Base-by-base conservation (phyloP, 2,329 filamentous ascomycete genomes). In the Paraphaeosphaeria sporulosa region DNA sequence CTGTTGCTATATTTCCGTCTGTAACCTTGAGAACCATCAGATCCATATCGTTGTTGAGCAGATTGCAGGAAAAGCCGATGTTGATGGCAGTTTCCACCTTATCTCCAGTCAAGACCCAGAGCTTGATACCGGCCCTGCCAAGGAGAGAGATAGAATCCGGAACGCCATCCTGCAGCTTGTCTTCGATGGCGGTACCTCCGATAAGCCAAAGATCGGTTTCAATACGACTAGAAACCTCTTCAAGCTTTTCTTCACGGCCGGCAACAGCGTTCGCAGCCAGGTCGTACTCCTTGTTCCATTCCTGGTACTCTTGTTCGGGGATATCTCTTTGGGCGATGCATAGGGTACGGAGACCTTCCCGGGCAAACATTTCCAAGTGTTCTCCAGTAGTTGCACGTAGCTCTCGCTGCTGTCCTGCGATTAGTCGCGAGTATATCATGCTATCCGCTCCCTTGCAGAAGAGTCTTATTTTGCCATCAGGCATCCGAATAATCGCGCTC, bases 41-140 rank as follows among this genome's bases (percentile, higher is more conserved):
- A 68, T 99, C 95, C 95, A 99, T 97, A 68, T 97, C 92, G 78
- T 97, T 99, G 79, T 94, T 93, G 57, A 99, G 86, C 34, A 99
- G 85, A 70, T 99, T 99, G 83, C 96, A 99, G 12, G 96, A 99
- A 80, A 98, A 99, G 2, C 95, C 95, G 74, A 99, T 99, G 81
- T 99, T 99, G 87, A 99, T 99, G 59, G 96, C 95, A 25, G 95
- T 99, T 80, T 99, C 95, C 34, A 98, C 94, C 80, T 98, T 99
- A 84, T 99, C 95, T 64, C 96, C 95, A 17, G 95, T 99, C 65
- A 99, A 82, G 56, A 99, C 95, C 95, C 95, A 99, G 8, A 99
- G 87, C 80, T 99, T 99, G 79, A 99, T 97, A 76, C 96, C 96
- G 56, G 95, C 95, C 72, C 93, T 88, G 32, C 90, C 94, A 55